Conservation (phyloP, 2,329 filamentous ascomycete species). For the Apiospora kogelbergensis region DNA sequence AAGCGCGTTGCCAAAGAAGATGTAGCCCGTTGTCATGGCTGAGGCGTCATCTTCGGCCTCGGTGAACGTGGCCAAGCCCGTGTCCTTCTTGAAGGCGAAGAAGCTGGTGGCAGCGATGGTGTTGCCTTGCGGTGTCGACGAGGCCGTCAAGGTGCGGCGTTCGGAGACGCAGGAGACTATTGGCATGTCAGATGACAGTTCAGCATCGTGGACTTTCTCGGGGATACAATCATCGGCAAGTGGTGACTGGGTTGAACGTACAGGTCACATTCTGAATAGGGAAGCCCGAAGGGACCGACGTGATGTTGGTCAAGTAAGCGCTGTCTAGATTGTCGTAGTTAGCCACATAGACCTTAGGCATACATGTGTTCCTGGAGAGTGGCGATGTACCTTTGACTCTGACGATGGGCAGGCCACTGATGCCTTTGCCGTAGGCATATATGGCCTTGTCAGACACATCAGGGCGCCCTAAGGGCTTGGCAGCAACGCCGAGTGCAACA, state of each 20-base stretch:
- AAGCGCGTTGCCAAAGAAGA: not conserved
- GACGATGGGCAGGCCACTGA: not conserved
- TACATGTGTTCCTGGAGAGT: not conserved
- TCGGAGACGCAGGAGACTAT: not conserved
- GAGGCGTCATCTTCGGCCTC: too few relatives aligned
- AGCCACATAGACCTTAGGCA: too few relatives aligned
- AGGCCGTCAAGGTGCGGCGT: not conserved
- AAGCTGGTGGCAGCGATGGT: not conserved
- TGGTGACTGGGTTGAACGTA: not conserved
- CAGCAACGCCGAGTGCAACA: not conserved
- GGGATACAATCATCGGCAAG: too few relatives aligned
- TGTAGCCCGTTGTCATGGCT: not conserved
- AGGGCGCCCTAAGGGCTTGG: not conserved
- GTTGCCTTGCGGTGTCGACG: not conserved
- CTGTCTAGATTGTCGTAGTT: not conserved
- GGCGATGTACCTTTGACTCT: not conserved
- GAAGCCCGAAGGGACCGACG: too few relatives aligned
- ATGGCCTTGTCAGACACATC: not conserved
- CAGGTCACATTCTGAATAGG: not conserved
- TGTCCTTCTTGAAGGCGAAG: not conserved
- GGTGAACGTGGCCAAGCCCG: not conserved
- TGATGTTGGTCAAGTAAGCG: not conserved
- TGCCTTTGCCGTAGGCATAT: not conserved
- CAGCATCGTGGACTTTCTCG: not conserved
- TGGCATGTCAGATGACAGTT: not conserved